phyloP scores from a whole-genome alignment of 208 protist species.

The Leishmania major region DNA sequence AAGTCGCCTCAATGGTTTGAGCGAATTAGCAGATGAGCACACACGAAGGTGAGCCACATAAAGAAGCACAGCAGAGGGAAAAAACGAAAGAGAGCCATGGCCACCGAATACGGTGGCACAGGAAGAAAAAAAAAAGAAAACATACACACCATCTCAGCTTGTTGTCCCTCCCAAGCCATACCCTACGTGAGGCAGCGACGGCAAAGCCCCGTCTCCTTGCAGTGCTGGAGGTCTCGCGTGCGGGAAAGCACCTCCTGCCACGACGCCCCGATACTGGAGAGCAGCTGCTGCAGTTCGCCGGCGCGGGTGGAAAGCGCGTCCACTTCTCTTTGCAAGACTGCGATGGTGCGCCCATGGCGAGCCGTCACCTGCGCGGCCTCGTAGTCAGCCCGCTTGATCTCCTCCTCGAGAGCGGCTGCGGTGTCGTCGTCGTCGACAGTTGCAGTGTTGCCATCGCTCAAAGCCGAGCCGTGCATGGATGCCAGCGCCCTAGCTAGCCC shows the following conservation, averaged over 20 bases:
- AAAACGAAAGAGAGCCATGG: not conserved
- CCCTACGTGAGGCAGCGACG: conserved; percentile 4
- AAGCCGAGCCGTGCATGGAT: not conserved
- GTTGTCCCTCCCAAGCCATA: too few species aligned
- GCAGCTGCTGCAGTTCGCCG: conserved; percentile 32
- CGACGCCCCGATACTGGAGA: conserved; percentile 6
- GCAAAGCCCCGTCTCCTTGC: conserved; percentile 12
- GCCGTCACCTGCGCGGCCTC: conserved; percentile 31
- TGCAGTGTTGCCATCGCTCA: not conserved
- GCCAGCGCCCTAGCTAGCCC: not conserved
- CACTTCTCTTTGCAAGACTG: conserved; percentile 54
- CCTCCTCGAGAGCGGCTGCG: conserved; percentile 17
- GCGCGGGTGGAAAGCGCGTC: conserved; percentile 45
- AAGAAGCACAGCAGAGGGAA: not conserved
- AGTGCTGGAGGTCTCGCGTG: conserved; percentile 20
- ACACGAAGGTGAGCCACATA: not conserved
- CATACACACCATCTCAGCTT: not conserved
- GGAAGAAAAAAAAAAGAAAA: not conserved
- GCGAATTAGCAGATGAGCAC: not conserved
- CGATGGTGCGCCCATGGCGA: conserved; percentile 23
- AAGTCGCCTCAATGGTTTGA: not conserved
- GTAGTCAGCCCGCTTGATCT: conserved; percentile 37
- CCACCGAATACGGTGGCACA: not conserved
- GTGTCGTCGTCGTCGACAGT: not conserved
- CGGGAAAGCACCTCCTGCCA: conserved; percentile 12